Percentiles rank a stretch among this genome's conserved stretches.
Evolutionary conservation across 106 monocot species (phyloP).

Genomic region (Narthecium ossifragum): DNA sequence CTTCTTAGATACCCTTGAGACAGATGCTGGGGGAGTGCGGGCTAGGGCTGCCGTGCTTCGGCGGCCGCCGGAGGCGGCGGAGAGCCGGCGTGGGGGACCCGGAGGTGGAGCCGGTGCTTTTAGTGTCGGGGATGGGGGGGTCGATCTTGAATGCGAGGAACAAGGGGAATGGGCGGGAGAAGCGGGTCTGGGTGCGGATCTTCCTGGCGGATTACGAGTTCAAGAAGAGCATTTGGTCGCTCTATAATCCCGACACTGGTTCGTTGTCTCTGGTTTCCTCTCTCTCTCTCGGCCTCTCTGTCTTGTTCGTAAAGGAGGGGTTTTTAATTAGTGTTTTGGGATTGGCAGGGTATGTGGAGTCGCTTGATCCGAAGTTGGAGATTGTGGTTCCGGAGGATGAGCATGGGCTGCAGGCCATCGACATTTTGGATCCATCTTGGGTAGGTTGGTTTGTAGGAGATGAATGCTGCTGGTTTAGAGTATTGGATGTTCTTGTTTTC

Average conservation of each 20-base stretch:
- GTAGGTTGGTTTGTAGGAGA: slow-evolving; percentile 39
- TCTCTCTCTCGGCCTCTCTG: neutral
- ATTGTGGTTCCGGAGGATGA: slow-evolving; percentile 83
- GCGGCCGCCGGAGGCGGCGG: slow-evolving; percentile 11
- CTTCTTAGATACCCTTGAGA: no score
- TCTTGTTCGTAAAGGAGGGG: neutral
- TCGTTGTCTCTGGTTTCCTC: neutral
- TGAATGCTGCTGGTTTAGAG: no score
- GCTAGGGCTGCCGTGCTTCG: no score
- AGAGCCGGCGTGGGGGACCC: neutral
- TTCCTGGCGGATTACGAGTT: slow-evolving; percentile 70
- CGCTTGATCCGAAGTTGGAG: slow-evolving; percentile 51
- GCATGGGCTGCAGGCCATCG: slow-evolving; percentile 67
- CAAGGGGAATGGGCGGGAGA: slow-evolving; percentile 31
- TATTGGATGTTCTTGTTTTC: no score
- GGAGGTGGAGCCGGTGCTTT: slow-evolving; percentile 59
- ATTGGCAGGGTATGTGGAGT: slow-evolving; percentile 69
- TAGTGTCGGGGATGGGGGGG: slow-evolving; percentile 81
- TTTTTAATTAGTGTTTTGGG: neutral
- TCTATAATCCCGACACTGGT: slow-evolving; percentile 69
- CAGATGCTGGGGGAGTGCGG: no score
- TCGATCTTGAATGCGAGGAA: slow-evolving; percentile 70
- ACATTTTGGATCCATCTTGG: slow-evolving; percentile 81
- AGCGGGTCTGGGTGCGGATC: slow-evolving; percentile 77
- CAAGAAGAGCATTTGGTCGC: slow-evolving; percentile 70